Percentiles rank a stretch among this genome's conserved stretches.
Evolutionary conservation across 1,284 basidiomycete genomes (phyloP).

Genomic region (Ustilago shanxiensis): DNA sequence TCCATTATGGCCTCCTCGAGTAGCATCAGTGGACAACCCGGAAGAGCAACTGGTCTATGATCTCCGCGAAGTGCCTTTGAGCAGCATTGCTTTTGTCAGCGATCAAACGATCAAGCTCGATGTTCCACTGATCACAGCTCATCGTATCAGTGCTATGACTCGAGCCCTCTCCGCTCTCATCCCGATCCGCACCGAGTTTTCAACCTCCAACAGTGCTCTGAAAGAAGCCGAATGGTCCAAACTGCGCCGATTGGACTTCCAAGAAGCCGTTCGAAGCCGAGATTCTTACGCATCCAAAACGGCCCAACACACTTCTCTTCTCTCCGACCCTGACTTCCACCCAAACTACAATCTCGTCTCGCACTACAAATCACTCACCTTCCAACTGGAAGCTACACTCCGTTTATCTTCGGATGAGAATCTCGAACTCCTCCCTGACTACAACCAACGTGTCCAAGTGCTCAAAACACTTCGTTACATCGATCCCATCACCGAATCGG

Average conservation of each 20-base stretch:
- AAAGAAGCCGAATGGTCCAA: slow-evolving; percentile 80
- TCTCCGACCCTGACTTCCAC: slow-evolving; percentile 74
- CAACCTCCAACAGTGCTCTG: background rate
- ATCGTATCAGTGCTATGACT: slow-evolving; percentile 77
- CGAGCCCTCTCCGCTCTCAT: slow-evolving; percentile 49
- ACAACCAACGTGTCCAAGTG: slow-evolving; percentile 91
- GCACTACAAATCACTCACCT: slow-evolving; percentile 79
- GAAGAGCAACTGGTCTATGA: slow-evolving; percentile 75
- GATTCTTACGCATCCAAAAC: slow-evolving; percentile 73
- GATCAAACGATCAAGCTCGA: slow-evolving; percentile 77
- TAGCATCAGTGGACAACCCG: slow-evolving; percentile 8
- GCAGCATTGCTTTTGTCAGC: slow-evolving; percentile 84
- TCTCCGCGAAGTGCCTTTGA: slow-evolving; percentile 77
- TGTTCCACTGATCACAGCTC: slow-evolving; percentile 65
- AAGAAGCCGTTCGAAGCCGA: slow-evolving; percentile 81
- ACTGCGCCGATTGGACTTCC: slow-evolving; percentile 88
- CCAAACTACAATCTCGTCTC: slow-evolving; percentile 83
- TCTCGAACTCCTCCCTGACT: slow-evolving; percentile 94
- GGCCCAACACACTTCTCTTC: slow-evolving; percentile 27
- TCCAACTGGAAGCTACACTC: slow-evolving; percentile 75
- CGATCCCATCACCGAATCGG: slow-evolving; percentile 80
- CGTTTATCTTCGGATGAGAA: slow-evolving; percentile 81
- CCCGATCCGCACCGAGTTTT: slow-evolving; percentile 19
- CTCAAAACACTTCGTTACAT: slow-evolving; percentile 80
- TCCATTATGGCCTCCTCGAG: slow-evolving; percentile 42